Percentiles rank a stretch among this genome's conserved stretches.
These are phyloP conservation scores for Leccinum angustisporum DNA, from an alignment of 1,284 basidiomycete genomes.

Conservation along the genomic window DNA sequence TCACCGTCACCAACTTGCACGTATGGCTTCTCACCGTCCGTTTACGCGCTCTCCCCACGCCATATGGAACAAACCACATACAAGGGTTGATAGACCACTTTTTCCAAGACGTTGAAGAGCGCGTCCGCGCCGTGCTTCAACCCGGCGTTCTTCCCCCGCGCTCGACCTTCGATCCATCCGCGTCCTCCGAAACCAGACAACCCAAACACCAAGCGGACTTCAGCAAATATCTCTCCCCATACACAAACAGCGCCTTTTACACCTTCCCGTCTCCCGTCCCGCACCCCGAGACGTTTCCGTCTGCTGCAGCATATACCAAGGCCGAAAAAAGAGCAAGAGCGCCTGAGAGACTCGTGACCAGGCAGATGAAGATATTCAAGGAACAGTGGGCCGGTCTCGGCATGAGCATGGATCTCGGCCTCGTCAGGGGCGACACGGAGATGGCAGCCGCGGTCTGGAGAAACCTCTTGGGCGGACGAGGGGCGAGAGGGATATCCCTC, in stretches of 20 bases:
- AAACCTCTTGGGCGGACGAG: slow-evolving; percentile 82
- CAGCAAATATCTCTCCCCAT: slow-evolving; percentile 24
- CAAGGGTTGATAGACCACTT: slow-evolving; percentile 93
- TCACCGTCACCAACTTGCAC: slow-evolving; percentile 92
- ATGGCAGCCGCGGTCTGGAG: slow-evolving; percentile 90
- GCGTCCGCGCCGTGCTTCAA: slow-evolving; percentile 81
- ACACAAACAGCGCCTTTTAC: slow-evolving; percentile 47
- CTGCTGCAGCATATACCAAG: slow-evolving; percentile 23
- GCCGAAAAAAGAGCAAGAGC: slow-evolving; percentile 48
- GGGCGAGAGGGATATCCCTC: slow-evolving; percentile 64
- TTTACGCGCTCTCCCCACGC: slow-evolving; percentile 77
- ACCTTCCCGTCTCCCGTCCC: slow-evolving; percentile 42
- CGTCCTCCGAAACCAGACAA: slow-evolving; percentile 1
- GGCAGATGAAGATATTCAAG: slow-evolving; percentile 90
- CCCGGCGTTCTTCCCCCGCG: slow-evolving; percentile 42
- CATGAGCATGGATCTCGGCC: slow-evolving; percentile 79
- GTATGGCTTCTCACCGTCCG: slow-evolving; percentile 89
- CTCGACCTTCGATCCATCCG: slow-evolving; percentile 22
- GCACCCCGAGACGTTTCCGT: slow-evolving; percentile 23
- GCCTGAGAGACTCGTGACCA: slow-evolving; percentile 79
- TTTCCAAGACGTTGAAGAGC: slow-evolving; percentile 92
- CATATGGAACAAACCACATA: slow-evolving; percentile 63
- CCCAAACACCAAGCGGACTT: slow-evolving; percentile 11
- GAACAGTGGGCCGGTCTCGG: slow-evolving; percentile 90
- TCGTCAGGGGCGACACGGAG: slow-evolving; percentile 74